Base-by-base conservation (phyloP, 345 rosid genomes). In the Sisymbrium irio region DNA sequence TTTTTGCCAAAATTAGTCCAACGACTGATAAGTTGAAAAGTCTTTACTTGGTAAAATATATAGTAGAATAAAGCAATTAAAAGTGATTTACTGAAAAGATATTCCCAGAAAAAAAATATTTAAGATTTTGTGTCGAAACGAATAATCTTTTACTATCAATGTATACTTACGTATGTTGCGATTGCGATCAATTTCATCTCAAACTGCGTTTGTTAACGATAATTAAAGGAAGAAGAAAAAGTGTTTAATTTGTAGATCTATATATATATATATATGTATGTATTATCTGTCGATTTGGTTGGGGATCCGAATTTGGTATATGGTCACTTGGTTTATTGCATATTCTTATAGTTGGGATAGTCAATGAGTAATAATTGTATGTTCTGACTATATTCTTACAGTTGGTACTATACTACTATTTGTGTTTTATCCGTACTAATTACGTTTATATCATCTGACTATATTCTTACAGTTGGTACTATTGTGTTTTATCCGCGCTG, bases 321-420 rank as follows among this genome's bases (percentile, higher is more conserved):
- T 67, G 61, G 63, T 67, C 63, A 51, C 47, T 60, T 67, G 40
- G 63, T 11, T 51, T 41, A 68, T 32, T 67, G 69, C 69, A 50
- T 27, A 20, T 60, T 69, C 8, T 13, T 32, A 69, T 69, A 76
- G 79, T 76, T 76, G 79, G 65, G 75, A 57, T 76, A 76, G 75
- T 76, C 71, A 76, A 76, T 62, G 70, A 36, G 79, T 67, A 76
- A 76, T 76, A 62, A 76, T 62, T 53, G 65, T 54, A 3, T 12
- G 6, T 33, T 47, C 28, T 69, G 79, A 69, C 53, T 76, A 39
- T 60, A 32, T 39, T 59, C 54, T 58, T 74, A 39, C 37, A 66
- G 17, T 28, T 56, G 59, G 67, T 66, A 28, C 46, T 53, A 62
- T 56, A 51, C 61, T 66, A 28, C 46, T 53, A 62, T 72, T 62